These are phyloP conservation scores for Clonostachys rhizophaga DNA, from an alignment of 2,329 filamentous ascomycete species.

Conservation along the genomic window DNA sequence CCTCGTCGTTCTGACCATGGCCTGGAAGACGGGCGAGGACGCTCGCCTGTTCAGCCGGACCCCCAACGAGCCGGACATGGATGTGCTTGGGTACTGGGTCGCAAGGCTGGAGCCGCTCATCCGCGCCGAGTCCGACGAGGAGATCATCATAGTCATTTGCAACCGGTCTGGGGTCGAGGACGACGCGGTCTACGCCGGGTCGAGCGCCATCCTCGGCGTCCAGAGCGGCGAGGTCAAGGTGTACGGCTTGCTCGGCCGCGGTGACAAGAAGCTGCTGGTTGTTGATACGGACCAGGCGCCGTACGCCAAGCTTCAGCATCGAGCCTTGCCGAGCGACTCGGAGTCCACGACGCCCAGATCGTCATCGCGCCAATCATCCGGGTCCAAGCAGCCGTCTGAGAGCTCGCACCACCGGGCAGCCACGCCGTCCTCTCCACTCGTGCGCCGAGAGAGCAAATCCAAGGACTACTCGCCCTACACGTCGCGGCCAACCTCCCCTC, in stretches of 20 bases:
- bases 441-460: too few species aligned
- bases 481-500: too few species aligned
- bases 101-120: conserved; percentile 66
- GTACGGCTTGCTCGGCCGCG: conserved; percentile 67
- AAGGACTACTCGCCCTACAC: too few species aligned
- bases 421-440: too few species aligned
- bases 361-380: too few species aligned
- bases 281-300: conserved; percentile 53
- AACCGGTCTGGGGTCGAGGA: conserved; percentile 68
- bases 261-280: conserved; percentile 62
- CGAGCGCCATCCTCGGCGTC: conserved; percentile 66
- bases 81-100: conserved; percentile 73
- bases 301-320: conserved; percentile 36
- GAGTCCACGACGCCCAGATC: too few species aligned
- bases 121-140: conserved; percentile 40
- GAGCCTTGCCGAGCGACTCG: conserved; percentile 10
- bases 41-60: conserved; percentile 35
- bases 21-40: conserved; percentile 64
- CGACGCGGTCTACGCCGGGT: conserved; percentile 66
- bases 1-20: conserved; percentile 70
- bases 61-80: conserved; percentile 61
- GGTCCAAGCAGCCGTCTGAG: too few species aligned
- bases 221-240: conserved; percentile 60
- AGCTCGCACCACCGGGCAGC: too few species aligned
- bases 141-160: conserved; percentile 65